Evolutionary conservation across 1,284 basidiomycete genomes (phyloP), one percentile per base, ranked within the genome.

Genomic region (Rhodofomes roseus): DNA sequence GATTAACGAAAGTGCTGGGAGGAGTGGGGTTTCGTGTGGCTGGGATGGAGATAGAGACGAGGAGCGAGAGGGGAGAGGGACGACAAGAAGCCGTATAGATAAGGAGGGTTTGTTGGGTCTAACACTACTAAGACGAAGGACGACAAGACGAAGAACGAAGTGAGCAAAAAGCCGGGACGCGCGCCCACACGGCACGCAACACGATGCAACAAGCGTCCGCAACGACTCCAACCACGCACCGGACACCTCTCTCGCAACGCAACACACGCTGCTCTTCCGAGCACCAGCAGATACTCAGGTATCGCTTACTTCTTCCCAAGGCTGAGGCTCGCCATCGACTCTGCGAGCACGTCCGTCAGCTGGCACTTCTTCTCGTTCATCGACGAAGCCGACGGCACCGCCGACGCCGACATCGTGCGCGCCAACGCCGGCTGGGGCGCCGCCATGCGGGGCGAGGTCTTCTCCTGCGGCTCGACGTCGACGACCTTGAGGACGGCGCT

Each of bases 401-500:
- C n/a, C 43, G 58, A 51, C 25, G 52, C 60, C 53, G 48, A 25
- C 48, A 56, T 43, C 25, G 52, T 34, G 14, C 36, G 57, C 16
- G 22, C 25, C 18, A 41, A 31, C 31, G 31, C 22, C 2, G 54
- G 40, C 48, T 23, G 54, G 6, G 53, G 52, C 37, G 59, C 20
- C 36, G 48, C 18, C 4, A 27, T 25, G 12, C 36, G 23, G 7
- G 20, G 16, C 7, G 27, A 14, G 11, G 20, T 22, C 50, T 56
- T 46, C 61, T 58, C 64, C 51, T 62, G 65, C 2, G 72, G 65
- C 63, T 88, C 89, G 61, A 92, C 76, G 71, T 92, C 90, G 63
- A 92, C 90, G 60, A 92, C 81, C 54, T 79, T 76, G 59, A 92
- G 77, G 40, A 91, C 86, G 0, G 90, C 90, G 62, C 82, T 86